These are phyloP conservation scores for Zymoseptoria tritici DNA, from an alignment of 2,329 filamentous ascomycete genomes.

Conservation along the genomic window DNA sequence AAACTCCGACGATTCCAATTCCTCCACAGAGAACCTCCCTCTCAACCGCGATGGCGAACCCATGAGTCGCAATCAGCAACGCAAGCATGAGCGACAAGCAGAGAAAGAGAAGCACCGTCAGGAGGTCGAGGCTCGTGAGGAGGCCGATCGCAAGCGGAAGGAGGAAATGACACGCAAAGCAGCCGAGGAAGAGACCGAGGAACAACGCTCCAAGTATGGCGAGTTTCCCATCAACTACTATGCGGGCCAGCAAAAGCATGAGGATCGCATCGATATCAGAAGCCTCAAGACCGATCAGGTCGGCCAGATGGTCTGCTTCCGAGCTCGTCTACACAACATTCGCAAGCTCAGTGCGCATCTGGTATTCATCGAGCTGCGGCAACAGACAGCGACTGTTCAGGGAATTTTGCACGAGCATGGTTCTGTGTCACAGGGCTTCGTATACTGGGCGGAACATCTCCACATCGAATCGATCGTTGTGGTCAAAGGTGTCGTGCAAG, in stretches of 20 bases:
- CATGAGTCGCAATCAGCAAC: slow-evolving; percentile 43
- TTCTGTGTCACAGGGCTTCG: slow-evolving; percentile 62
- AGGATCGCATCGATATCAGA: slow-evolving; percentile 44
- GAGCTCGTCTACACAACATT: slow-evolving; percentile 68
- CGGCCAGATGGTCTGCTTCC: slow-evolving; percentile 58
- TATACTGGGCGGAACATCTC: slow-evolving; percentile 81
- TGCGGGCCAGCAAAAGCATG: slow-evolving; percentile 43
- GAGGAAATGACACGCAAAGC: slow-evolving; percentile 44
- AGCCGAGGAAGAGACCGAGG: slow-evolving; percentile 47
- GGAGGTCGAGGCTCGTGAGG: slow-evolving; percentile 37
- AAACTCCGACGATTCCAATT: slow-evolving; percentile 28
- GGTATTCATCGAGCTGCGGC: slow-evolving; percentile 78
- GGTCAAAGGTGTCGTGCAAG: slow-evolving; percentile 65
- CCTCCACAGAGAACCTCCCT: slow-evolving; percentile 32
- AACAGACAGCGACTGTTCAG: slow-evolving; percentile 76
- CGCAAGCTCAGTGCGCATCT: slow-evolving; percentile 74
- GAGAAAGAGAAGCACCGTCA: slow-evolving; percentile 39
- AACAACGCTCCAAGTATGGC: slow-evolving; percentile 54
- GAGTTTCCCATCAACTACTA: slow-evolving; percentile 52
- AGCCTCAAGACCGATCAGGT: slow-evolving; percentile 46
- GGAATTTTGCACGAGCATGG: slow-evolving; percentile 64
- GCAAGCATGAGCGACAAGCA: slow-evolving; percentile 41
- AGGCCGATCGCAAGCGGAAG: slow-evolving; percentile 41
- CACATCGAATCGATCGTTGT: slow-evolving; percentile 71
- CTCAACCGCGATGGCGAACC: slow-evolving; percentile 45